Evolutionary conservation across 2,329 filamentous ascomycete genomes (phyloP).

Genomic region (Claviceps digitariae): DNA sequence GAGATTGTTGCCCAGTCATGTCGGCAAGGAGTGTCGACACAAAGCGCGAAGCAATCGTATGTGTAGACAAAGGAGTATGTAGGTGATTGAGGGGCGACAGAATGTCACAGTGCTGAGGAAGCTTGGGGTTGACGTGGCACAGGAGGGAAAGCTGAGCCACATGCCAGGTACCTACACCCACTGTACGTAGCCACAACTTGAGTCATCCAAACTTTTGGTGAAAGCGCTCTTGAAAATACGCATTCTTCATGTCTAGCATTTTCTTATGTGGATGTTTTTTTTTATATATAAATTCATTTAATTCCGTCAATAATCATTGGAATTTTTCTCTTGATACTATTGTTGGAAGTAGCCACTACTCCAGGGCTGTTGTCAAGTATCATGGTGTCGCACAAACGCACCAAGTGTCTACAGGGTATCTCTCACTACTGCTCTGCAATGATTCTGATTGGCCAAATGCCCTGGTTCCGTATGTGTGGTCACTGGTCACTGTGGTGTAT

Average conservation of each 20-base stretch:
- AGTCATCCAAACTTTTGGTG: neutral
- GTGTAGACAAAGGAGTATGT: neutral
- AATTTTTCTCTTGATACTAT: too few relatives aligned
- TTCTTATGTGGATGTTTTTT: too few relatives aligned
- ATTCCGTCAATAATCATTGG: too few relatives aligned
- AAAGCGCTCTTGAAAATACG: too few relatives aligned
- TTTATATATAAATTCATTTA: too few relatives aligned
- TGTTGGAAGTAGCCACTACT: too few relatives aligned
- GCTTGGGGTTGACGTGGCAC: neutral
- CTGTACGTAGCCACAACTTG: neutral
- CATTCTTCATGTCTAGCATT: too few relatives aligned
- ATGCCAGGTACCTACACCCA: too few relatives aligned
- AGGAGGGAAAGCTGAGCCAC: neutral
- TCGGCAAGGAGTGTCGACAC: neutral
- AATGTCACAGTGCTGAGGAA: conserved; percentile 1
- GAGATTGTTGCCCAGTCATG: neutral
- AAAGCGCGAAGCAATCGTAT: neutral
- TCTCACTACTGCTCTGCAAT: neutral
- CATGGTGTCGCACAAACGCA: too few relatives aligned
- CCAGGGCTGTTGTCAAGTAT: too few relatives aligned
- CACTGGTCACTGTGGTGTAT: too few relatives aligned
- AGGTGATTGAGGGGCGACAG: neutral
- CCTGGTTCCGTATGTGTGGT: neutral
- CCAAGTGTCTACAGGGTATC: too few relatives aligned
- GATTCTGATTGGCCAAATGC: neutral